Evolutionary conservation across 2,329 filamentous ascomycete species (phyloP).

Genomic region (Penicillium sp.): DNA sequence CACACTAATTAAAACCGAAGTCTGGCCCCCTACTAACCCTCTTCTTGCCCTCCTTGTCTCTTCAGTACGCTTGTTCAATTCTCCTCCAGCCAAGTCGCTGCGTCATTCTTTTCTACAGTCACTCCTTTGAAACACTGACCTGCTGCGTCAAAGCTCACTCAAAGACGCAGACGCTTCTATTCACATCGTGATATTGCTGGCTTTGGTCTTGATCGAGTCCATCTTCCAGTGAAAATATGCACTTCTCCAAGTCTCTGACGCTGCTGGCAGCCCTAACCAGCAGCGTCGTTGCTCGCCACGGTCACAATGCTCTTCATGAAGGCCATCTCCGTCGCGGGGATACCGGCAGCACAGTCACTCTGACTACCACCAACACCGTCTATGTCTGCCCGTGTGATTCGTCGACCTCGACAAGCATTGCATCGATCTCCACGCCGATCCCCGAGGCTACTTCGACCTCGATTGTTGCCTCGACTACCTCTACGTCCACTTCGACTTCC

Average conservation of each 20-base stretch:
- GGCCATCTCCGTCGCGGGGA: conserved; percentile 26
- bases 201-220: neutral
- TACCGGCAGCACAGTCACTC: conserved; percentile 6
- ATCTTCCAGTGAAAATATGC: conserved; percentile 1
- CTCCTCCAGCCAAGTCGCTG: conserved; percentile 1
- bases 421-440: neutral
- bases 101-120: conserved; percentile 5
- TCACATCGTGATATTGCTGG: neutral
- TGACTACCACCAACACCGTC: conserved; percentile 22
- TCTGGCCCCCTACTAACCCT: neutral
- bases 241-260: conserved; percentile 7
- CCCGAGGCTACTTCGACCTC: conserved; percentile 4
- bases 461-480: conserved; percentile 5
- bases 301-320: conserved; percentile 23
- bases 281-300: conserved; percentile 30
- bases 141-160: neutral
- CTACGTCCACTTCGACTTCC: conserved; percentile 6
- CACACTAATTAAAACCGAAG: conserved; percentile 10
- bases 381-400: conserved; percentile 19
- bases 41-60: neutral
- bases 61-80: conserved; percentile 3
- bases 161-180: neutral
- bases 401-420: conserved; percentile 12
- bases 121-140: neutral
- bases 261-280: conserved; percentile 41